These are phyloP conservation scores for Trichoderma aggressivum DNA, from an alignment of 2,329 filamentous ascomycete species.

Conservation along the genomic window DNA sequence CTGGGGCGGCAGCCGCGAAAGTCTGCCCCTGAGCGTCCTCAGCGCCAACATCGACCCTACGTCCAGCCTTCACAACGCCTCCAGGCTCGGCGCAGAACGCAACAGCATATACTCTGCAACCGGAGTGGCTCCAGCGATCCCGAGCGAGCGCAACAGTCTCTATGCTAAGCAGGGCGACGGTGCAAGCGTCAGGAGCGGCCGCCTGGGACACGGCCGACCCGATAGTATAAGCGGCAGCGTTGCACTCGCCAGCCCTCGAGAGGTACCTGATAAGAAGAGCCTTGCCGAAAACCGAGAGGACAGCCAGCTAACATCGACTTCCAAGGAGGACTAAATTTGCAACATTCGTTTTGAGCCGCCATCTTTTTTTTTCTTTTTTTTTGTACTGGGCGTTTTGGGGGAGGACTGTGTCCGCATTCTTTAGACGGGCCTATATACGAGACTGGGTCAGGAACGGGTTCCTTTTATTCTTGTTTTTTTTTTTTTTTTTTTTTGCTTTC, in stretches of 20 bases:
- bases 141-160: conserved; percentile 76
- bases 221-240: conserved; percentile 81
- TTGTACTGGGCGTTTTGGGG: background rate
- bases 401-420: background rate
- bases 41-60: conserved; percentile 63
- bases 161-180: conserved; percentile 71
- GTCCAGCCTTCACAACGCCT: conserved; percentile 50
- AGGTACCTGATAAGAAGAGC: conserved; percentile 38
- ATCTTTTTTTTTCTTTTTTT: conserved; percentile 16
- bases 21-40: conserved; percentile 72
- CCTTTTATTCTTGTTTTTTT: background rate
- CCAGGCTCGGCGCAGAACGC: conserved; percentile 55
- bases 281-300: conserved; percentile 32
- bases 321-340: conserved; percentile 21
- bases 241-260: conserved; percentile 56
- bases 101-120: conserved; percentile 78
- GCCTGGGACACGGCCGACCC: conserved; percentile 71
- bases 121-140: conserved; percentile 61
- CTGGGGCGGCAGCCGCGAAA: conserved; percentile 78
- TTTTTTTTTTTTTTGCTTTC: background rate
- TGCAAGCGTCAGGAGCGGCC: conserved; percentile 73
- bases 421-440: conserved; percentile 10
- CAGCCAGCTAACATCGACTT: conserved; percentile 12
- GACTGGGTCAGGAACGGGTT: background rate
- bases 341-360: background rate